phyloP scores from a whole-genome alignment of 345 rosid genomes.

The Heritiera fomes region DNA sequence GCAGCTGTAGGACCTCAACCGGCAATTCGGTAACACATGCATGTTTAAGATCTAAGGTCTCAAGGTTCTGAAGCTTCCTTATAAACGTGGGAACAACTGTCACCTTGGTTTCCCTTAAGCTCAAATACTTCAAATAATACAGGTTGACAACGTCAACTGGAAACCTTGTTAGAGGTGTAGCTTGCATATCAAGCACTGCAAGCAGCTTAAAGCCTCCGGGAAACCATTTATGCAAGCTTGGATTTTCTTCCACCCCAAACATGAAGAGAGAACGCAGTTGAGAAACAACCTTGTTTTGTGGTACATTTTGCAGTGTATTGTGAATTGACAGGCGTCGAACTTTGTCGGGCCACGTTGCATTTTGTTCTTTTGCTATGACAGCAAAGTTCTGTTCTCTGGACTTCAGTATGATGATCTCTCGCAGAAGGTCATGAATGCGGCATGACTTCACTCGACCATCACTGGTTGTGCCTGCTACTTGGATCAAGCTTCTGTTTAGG shows the following conservation, averaged over 20 bases:
- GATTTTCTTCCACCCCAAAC: constrained; percentile 31
- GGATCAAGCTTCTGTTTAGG: constrained; percentile 41
- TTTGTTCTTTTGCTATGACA: constrained; percentile 26
- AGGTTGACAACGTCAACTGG: constrained; percentile 35
- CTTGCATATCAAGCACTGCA: constrained; percentile 39
- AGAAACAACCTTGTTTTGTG: constrained; percentile 23
- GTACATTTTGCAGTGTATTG: constrained; percentile 19
- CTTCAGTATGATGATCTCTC: constrained; percentile 37
- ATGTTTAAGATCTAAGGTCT: constrained; percentile 51
- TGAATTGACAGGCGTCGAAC: constrained; percentile 47
- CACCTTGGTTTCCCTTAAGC: constrained; percentile 40
- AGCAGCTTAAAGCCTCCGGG: constrained; percentile 32
- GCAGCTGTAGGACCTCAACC: constrained; percentile 38
- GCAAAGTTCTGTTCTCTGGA: constrained; percentile 43
- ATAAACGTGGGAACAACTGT: constrained; percentile 37
- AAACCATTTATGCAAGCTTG: constrained; percentile 1
- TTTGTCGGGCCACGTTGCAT: constrained; percentile 30
- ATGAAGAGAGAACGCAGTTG: constrained; percentile 42
- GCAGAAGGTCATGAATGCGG: constrained; percentile 41
- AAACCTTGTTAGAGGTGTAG: constrained; percentile 31
- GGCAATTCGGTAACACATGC: constrained; percentile 40
- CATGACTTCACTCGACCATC: constrained; percentile 39
- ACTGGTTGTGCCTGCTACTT: constrained; percentile 26
- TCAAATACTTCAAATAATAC: constrained; percentile 36
- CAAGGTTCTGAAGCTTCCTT: constrained; percentile 43